Percentiles rank a stretch among this genome's conserved stretches.
Evolutionary conservation across 2,329 filamentous ascomycete species (phyloP).

Genomic region (Byssothecium circinans): DNA sequence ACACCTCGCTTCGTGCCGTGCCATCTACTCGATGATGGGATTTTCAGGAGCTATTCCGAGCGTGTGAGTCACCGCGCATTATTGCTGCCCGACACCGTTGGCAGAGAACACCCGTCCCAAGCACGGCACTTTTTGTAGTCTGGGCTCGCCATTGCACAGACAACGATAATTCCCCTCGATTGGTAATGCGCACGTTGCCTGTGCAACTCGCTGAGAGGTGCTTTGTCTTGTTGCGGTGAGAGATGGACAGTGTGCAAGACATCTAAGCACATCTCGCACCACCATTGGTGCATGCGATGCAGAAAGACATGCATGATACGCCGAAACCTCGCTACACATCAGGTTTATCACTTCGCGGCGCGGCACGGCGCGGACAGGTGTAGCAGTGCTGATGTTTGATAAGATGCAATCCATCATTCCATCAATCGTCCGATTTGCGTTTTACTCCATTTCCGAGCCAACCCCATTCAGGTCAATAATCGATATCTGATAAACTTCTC

Average conservation of each 20-base stretch:
- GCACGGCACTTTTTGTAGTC: not conserved
- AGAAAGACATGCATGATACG: constrained; percentile 1
- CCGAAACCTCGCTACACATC: constrained; percentile 2
- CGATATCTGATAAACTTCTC: not conserved
- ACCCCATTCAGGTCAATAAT: not conserved
- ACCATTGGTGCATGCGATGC: constrained; percentile 1
- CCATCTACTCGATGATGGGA: not conserved
- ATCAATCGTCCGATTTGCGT: no score
- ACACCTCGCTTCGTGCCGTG: not conserved
- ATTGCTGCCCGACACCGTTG: constrained; percentile 1
- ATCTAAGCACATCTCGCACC: constrained; percentile 8
- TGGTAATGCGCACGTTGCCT: constrained; percentile 15
- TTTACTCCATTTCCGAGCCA: not conserved
- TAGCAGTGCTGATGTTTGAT: not conserved
- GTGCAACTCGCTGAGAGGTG: constrained; percentile 15
- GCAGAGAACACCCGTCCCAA: constrained; percentile 1
- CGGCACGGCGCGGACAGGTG: no score
- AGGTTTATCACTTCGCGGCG: not conserved
- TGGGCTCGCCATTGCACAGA: constrained; percentile 11
- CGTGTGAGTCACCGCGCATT: not conserved
- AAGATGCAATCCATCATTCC: no score
- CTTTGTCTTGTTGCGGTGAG: constrained; percentile 17
- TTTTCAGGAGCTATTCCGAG: not conserved
- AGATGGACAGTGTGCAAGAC: constrained; percentile 21
- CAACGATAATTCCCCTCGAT: not conserved